A percentile compares a stretch with the other conserved stretches of the same genome.
phyloP scores from a whole-genome alignment of 768 basidiomycete species.

The Tulasnella sp. region DNA sequence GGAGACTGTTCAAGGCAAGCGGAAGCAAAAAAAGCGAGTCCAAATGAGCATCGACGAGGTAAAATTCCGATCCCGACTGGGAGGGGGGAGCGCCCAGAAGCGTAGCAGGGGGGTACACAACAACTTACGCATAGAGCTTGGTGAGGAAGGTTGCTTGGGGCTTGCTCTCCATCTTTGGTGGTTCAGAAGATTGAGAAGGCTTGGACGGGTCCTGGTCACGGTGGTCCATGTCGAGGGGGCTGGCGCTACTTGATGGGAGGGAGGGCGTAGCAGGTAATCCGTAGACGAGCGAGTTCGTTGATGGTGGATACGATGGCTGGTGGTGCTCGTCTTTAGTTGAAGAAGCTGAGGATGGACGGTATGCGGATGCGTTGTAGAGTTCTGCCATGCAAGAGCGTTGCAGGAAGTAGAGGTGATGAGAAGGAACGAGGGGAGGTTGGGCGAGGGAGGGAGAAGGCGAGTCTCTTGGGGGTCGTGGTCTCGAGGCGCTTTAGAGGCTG shows the following conservation, averaged over 20 bases:
- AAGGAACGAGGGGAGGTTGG: background rate
- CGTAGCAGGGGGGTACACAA: background rate
- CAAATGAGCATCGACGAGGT: constrained; percentile 9
- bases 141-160: constrained; percentile 95
- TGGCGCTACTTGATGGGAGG: constrained; percentile 9
- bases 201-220: constrained; percentile 29
- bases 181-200: constrained; percentile 36
- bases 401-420: constrained; percentile 6
- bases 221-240: constrained; percentile 29
- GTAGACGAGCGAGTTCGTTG: constrained; percentile 2
- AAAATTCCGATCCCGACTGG: background rate
- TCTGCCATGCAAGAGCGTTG: constrained; percentile 19
- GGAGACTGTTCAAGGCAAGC: constrained; percentile 56
- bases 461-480: constrained; percentile 12
- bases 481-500: background rate
- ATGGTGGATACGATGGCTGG: background rate
- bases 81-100: background rate
- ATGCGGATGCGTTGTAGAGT: background rate
- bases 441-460: constrained; percentile 10
- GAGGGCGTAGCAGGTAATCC: constrained; percentile 4
- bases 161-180: constrained; percentile 73
- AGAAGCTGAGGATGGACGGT: constrained; percentile 11
- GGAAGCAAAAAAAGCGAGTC: constrained; percentile 19
- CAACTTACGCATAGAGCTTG: constrained; percentile 86
- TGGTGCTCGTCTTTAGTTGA: constrained; percentile 5